Percentiles rank a stretch among this genome's conserved stretches.
Conservation (phyloP, 192 early-diverging fungal genomes). For the Podila verticillata region DNA sequence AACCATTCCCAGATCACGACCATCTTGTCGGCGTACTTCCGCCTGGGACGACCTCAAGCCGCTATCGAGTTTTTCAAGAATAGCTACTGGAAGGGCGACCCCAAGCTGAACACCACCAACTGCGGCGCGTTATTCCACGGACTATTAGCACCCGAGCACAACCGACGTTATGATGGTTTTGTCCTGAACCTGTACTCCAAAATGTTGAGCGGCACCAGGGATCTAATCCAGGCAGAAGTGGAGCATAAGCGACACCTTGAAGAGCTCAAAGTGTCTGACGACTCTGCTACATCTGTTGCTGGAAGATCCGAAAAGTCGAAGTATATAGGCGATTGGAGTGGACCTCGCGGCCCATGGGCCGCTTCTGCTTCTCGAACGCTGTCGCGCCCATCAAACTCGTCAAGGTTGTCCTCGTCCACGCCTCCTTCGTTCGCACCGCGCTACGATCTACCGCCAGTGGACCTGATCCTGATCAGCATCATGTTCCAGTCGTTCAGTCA, state of each 20-base stretch:
- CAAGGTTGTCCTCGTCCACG: neutral
- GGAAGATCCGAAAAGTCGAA: neutral
- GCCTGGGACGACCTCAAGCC: constrained; percentile 30
- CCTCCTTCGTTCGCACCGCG: neutral
- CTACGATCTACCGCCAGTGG: constrained; percentile 17
- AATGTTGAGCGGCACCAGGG: constrained; percentile 25
- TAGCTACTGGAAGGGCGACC: constrained; percentile 13
- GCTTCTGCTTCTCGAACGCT: neutral
- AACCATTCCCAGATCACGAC: constrained; percentile 37
- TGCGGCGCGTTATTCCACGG: constrained; percentile 37
- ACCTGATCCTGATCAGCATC: constrained; percentile 20
- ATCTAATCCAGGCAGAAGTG: constrained; percentile 13
- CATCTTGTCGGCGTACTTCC: constrained; percentile 30
- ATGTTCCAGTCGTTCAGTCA: constrained; percentile 27
- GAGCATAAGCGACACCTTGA: neutral
- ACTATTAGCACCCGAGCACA: constrained; percentile 29
- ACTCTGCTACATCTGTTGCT: neutral
- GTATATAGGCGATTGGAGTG: neutral
- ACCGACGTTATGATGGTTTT: constrained; percentile 25
- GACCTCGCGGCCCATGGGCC: neutral
- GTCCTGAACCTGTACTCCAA: constrained; percentile 32
- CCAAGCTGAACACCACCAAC: constrained; percentile 33
- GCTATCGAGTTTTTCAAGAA: constrained; percentile 46
- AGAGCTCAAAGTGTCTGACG: neutral
- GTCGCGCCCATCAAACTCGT: neutral